Base-by-base conservation (phyloP, 371 early-diverging fungal species). In the Mortierella sp. region DNA sequence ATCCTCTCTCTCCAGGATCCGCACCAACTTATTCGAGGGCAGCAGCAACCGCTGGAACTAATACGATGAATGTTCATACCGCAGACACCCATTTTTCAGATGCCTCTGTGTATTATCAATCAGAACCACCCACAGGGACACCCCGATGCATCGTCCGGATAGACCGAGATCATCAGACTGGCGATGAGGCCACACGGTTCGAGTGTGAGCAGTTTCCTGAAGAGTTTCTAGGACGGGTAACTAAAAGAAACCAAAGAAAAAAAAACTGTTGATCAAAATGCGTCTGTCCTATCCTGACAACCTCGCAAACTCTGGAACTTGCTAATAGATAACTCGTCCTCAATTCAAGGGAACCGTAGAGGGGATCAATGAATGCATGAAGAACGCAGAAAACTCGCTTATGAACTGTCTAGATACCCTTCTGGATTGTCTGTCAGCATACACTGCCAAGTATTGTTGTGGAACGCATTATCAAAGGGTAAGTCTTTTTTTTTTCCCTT, bases 381-480 rank as follows among this genome's bases (percentile, higher is more conserved):
- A 39, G 41, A 56, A 60, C 21, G 76, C 76, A 11, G 76, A 76
- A 50, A 52, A 69, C 9, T 56, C 76, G n/a, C 21, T 69, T 4
- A 27, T 64, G 51, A 76, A 76, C 42, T 76, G 69, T 28, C 37
- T 76, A 17, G 76, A 76, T 37, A 76, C 76, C 4, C 6, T 76
- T 7, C 30, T 76, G 65, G 76, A 76, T 24, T 69, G 69, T n/a
- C 53, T 76, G 6, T 60, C 76, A 11, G 76, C 76, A 24, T 76
- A 76, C 46, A 76, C 76, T 1, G 76, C 76, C 15, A 76, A 76
- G 54, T 48, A 76, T 26, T 76, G 76, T 32, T 64, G 49, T 52
- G 76, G 76, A 27, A 76, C 76, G 23, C 76, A 76, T 28, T 76
- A 76, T 47, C 76, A 76, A 49, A 49, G 76, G 23, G 70, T 70